These are phyloP conservation scores for Ephemerocybe angulata DNA, from an alignment of 768 basidiomycete species.

Conservation along the genomic window DNA sequence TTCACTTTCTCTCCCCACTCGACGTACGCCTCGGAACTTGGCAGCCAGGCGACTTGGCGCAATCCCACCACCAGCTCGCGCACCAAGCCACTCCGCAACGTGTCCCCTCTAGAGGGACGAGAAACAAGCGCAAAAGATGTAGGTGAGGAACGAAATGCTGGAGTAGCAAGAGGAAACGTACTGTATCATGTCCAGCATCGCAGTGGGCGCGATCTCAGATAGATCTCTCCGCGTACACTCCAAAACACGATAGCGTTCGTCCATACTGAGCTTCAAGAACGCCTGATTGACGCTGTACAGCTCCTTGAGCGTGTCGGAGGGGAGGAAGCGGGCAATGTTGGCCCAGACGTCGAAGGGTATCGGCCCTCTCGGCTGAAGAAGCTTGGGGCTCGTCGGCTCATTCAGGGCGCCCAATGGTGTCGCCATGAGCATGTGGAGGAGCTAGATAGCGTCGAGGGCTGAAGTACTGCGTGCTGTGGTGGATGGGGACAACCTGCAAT, in stretches of 20 bases:
- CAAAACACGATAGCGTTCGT: conserved; percentile 8
- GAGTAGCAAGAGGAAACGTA: neutral
- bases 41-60: too few relatives aligned
- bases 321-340: conserved; percentile 12
- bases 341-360: conserved; percentile 18
- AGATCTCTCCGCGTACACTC: neutral
- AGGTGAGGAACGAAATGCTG: neutral
- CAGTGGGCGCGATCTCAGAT: neutral
- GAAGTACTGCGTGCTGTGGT: too few relatives aligned
- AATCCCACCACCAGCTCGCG: too few relatives aligned
- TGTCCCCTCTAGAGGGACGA: too few relatives aligned
- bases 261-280: conserved; percentile 15
- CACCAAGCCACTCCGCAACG: too few relatives aligned
- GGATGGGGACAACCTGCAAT: too few relatives aligned
- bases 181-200: neutral
- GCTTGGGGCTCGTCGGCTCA: neutral
- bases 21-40: too few relatives aligned
- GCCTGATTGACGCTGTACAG: conserved; percentile 15
- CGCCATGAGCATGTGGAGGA: neutral
- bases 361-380: too few relatives aligned
- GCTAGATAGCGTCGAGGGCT: too few relatives aligned
- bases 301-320: conserved; percentile 1
- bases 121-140: neutral
- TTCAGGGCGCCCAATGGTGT: neutral
- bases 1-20: too few relatives aligned